Evolutionary conservation across 2,329 filamentous ascomycete species (phyloP), one percentile per base, ranked within the genome.

Genomic region (Verticillium isaacii): DNA sequence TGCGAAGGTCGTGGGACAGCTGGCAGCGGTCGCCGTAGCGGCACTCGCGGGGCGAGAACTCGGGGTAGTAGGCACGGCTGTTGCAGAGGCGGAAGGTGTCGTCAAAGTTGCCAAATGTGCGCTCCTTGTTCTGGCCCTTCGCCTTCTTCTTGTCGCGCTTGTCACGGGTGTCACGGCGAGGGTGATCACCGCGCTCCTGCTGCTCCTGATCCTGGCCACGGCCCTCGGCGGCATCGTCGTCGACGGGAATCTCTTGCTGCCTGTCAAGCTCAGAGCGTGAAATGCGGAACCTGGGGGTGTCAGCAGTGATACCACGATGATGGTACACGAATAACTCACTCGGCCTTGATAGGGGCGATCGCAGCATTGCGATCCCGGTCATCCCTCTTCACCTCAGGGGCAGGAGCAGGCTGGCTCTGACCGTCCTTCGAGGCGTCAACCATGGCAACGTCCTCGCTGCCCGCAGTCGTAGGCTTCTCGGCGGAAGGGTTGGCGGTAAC

Each of bases 21-120:
- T 87, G 91, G 80, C 95, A 99, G 64, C 85, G 87, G 36, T 92
- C 89, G 32, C 91, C 93, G 68, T 89, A 96, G 57, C 80, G 83
- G 75, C 95, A 98, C 32, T 87, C 78, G 65, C 82, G 80, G 0
- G 93, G 91, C 3, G 92, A 93, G 73, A 97, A 96, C 72, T 98
- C 94, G 41, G 90, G 82, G 64, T 80, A 84, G 69, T 87, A 84
- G 19, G 85, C 85, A 64, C 91, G 83, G 60, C 88, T 92, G 68
- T 87, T 86, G 77, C 94, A 98, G 9, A 98, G 84, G 50, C 85
- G 85, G 61, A 93, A 82, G 34, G 85, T 85, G 72, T 98, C 94
- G 64, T 86, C 84, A 52, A 92, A 95, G 65, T 82, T 87, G 58
- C 93, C 93, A 73, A 95, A 97, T 54, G 85, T 85, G 62, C 94